Percentiles rank a stretch among this genome's conserved stretches.
Evolutionary conservation across 2,329 filamentous ascomycete genomes (phyloP).

Genomic region (Aschersonia sp.): DNA sequence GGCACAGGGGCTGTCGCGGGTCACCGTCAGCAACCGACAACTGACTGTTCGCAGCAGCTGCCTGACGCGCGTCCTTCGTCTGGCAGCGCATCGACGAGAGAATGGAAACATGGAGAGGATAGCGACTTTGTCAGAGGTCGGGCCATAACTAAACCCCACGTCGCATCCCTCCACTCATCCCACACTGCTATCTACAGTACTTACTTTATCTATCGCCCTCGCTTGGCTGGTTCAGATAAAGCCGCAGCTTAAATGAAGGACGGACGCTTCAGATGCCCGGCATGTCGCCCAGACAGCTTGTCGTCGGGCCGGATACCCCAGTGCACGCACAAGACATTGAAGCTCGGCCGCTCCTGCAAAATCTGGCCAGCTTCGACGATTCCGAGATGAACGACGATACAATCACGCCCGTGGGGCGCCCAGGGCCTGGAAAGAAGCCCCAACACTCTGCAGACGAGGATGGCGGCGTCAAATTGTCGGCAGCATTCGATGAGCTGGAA

Average conservation of each 20-base stretch:
- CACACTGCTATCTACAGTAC: neutral
- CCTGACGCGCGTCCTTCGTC: neutral
- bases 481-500: conserved; percentile 4
- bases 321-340: neutral
- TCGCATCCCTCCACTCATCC: neutral
- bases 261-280: neutral
- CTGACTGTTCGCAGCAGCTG: neutral
- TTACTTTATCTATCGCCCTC: neutral
- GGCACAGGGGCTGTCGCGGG: no score
- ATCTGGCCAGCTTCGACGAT: neutral
- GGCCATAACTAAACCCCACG: neutral
- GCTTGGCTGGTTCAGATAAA: no score
- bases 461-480: neutral
- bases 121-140: no score
- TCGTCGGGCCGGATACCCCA: no score
- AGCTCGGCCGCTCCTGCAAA: neutral
- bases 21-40: no score
- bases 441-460: neutral
- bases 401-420: neutral
- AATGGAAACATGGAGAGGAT: neutral
- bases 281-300: neutral
- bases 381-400: neutral
- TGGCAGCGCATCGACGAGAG: no score
- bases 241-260: neutral
- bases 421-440: neutral